Evolutionary conservation across 495 filamentous ascomycete species (phyloP).

Genomic region (Talaromyces adpressus): DNA sequence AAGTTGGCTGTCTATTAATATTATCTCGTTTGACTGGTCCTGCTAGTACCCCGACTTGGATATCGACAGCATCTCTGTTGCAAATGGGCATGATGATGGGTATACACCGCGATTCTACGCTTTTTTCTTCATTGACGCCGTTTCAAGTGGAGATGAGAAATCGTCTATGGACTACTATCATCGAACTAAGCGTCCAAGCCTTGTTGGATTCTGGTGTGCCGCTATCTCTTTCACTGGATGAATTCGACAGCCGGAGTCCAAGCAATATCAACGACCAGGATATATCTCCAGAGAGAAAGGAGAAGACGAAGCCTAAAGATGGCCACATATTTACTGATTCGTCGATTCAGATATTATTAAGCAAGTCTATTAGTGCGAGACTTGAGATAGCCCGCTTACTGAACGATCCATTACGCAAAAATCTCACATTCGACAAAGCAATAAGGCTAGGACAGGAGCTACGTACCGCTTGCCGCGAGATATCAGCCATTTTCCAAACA

Average conservation of each 20-base stretch:
- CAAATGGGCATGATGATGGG: constrained; percentile 44
- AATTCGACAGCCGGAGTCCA: constrained; percentile 38
- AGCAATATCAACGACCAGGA: constrained; percentile 43
- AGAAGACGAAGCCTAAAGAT: constrained; percentile 17
- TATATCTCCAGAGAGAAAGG: constrained; percentile 25
- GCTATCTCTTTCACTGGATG: constrained; percentile 33
- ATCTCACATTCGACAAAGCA: constrained; percentile 33
- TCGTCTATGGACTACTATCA: constrained; percentile 50
- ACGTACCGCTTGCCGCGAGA: constrained; percentile 11
- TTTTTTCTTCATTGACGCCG: constrained; percentile 36
- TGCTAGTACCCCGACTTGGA: constrained; percentile 41
- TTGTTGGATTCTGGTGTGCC: constrained; percentile 35
- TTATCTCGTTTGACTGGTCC: constrained; percentile 40
- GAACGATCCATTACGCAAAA: constrained; percentile 18
- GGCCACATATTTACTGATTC: constrained; percentile 31
- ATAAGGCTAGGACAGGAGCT: constrained; percentile 9
- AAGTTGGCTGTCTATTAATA: constrained; percentile 43
- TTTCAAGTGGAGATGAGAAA: constrained; percentile 45
- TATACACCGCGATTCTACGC: constrained; percentile 45
- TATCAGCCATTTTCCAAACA: constrained; percentile 12
- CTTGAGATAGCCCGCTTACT: constrained; percentile 29
- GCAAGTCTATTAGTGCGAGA: constrained; percentile 31
- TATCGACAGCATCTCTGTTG: constrained; percentile 40
- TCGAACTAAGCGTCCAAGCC: constrained; percentile 47
- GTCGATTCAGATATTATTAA: constrained; percentile 37